Conservation (phyloP, 371 early-diverging fungal species). For the Fennellomyces sp. region DNA sequence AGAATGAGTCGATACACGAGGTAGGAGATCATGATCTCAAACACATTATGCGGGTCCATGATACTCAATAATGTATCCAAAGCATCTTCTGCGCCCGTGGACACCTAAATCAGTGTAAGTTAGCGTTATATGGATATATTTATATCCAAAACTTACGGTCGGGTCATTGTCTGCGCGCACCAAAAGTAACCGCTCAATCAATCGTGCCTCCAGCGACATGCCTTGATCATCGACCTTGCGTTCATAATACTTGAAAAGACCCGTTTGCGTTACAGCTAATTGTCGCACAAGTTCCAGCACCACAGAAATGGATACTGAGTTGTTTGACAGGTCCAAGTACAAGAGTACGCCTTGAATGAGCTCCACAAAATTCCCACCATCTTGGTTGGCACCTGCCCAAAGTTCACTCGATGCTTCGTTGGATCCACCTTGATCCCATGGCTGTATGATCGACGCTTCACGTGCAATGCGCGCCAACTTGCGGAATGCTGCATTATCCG, state of each 20-base stretch:
- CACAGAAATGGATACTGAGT: background rate
- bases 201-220: conserved; percentile 36
- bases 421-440: conserved; percentile 48
- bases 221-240: conserved; percentile 36
- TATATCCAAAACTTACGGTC: conserved; percentile 26
- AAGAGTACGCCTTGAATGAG: conserved; percentile 28
- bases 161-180: conserved; percentile 31
- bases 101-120: conserved; percentile 24
- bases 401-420: conserved; percentile 40
- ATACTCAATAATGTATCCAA: conserved; percentile 43
- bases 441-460: conserved; percentile 40
- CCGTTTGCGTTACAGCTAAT: conserved; percentile 39
- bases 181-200: conserved; percentile 31
- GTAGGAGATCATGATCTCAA: conserved; percentile 48
- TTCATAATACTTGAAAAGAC: conserved; percentile 43
- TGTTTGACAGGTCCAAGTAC: conserved; percentile 14
- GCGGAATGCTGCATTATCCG: conserved; percentile 27
- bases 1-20: conserved; percentile 34
- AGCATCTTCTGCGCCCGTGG: conserved; percentile 52
- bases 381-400: conserved; percentile 41
- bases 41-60: conserved; percentile 39
- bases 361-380: conserved; percentile 54
- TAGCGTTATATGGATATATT: background rate
- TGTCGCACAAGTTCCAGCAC: conserved; percentile 44
- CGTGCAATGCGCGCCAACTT: conserved; percentile 40